phyloP scores from a whole-genome alignment of 192 early-diverging fungal genomes.

The Allomyces macrogynus region DNA sequence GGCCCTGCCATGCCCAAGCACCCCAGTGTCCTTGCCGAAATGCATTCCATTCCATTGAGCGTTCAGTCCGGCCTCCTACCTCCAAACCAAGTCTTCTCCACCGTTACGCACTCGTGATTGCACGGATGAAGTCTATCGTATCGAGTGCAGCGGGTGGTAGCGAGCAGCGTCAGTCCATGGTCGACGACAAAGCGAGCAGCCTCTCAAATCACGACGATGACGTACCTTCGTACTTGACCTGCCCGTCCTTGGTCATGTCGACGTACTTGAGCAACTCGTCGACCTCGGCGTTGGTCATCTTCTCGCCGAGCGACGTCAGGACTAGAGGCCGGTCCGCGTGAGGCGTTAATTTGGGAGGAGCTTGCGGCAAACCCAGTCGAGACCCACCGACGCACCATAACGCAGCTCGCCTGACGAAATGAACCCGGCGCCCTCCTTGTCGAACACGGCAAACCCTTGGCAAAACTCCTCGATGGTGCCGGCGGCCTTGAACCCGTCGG shows the following conservation, averaged over 20 bases:
- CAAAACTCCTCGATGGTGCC: conserved; percentile 58
- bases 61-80: too few species aligned
- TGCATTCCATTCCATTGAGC: too few species aligned
- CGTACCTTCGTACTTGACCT: conserved; percentile 60
- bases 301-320: conserved; percentile 63
- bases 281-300: conserved; percentile 51
- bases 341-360: too few species aligned
- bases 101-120: too few species aligned
- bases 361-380: too few species aligned
- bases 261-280: conserved; percentile 60
- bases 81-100: too few species aligned
- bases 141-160: too few species aligned
- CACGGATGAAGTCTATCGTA: too few species aligned
- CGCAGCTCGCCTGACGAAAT: conserved; percentile 58
- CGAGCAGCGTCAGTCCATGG: too few species aligned
- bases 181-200: too few species aligned
- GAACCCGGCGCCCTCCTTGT: conserved; percentile 55
- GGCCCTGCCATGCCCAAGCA: too few species aligned
- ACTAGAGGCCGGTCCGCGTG: conserved; percentile 14
- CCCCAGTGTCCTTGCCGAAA: too few species aligned
- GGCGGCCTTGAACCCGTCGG: conserved; percentile 46
- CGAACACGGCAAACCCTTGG: conserved; percentile 74
- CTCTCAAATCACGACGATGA: not conserved
- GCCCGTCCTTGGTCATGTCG: conserved; percentile 51
- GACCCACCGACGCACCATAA: conserved; percentile 25